Evolutionary conservation across 2,329 filamentous ascomycete genomes (phyloP).

Genomic region (Coleophoma crateriformis): DNA sequence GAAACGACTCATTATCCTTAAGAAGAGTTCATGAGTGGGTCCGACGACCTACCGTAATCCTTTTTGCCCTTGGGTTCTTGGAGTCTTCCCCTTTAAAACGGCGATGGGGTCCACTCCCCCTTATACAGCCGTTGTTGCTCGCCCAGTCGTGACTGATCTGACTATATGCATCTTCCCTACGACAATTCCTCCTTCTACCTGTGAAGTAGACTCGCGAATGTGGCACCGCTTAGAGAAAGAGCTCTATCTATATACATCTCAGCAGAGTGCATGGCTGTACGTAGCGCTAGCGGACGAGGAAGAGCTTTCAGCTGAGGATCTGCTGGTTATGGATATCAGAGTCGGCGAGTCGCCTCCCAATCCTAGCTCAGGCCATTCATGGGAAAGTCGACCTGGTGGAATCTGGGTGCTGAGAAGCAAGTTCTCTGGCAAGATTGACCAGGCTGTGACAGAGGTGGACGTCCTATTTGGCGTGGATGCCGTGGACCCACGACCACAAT

Average conservation of each 20-base stretch:
- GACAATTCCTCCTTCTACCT: constrained; percentile 16
- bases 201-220: constrained; percentile 16
- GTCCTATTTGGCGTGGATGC: constrained; percentile 67
- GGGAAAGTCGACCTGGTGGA: constrained; percentile 59
- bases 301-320: constrained; percentile 51
- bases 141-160: constrained; percentile 28
- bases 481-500: constrained; percentile 78
- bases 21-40: no score
- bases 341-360: constrained; percentile 53
- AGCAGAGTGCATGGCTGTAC: constrained; percentile 59
- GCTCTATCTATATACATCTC: constrained; percentile 59
- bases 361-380: constrained; percentile 44
- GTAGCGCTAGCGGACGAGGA: constrained; percentile 62
- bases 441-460: constrained; percentile 58
- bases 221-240: constrained; percentile 67
- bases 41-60: no score
- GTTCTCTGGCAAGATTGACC: constrained; percentile 36
- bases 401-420: constrained; percentile 52
- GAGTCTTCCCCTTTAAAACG: constrained; percentile 8
- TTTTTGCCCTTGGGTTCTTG: no score
- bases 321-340: constrained; percentile 56
- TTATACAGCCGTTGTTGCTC: constrained; percentile 12
- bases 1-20: no score
- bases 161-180: constrained; percentile 21
- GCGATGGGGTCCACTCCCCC: constrained; percentile 15